Percentiles rank a stretch among this genome's conserved stretches.
These are phyloP conservation scores for Udeniomyces megalosporus DNA, from an alignment of 768 basidiomycete species.

Conservation along the genomic window DNA sequence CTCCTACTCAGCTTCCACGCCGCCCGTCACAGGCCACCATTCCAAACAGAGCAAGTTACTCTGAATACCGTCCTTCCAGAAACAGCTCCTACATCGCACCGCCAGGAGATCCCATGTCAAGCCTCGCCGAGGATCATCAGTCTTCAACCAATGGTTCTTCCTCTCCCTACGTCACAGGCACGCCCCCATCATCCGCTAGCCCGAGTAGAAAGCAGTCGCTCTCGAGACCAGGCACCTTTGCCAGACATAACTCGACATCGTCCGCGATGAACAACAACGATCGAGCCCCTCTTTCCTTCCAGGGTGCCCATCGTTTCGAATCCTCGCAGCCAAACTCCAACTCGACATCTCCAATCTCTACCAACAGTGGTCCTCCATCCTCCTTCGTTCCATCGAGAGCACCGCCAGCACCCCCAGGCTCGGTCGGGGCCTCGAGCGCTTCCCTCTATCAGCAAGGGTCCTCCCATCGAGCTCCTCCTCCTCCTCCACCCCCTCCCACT, in stretches of 20 bases:
- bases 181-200: background rate
- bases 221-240: too few species aligned
- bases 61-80: background rate
- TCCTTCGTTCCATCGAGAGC: constrained; percentile 1
- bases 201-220: background rate
- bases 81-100: background rate
- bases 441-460: background rate
- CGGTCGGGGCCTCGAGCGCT: background rate
- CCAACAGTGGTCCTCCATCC: background rate
- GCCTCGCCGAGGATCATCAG: background rate
- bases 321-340: background rate
- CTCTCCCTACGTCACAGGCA: background rate
- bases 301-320: background rate
- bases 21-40: background rate
- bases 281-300: too few species aligned
- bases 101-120: background rate
- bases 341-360: background rate
- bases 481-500: background rate
- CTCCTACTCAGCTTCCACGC: background rate
- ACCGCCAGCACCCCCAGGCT: background rate
- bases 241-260: background rate
- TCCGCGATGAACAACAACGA: background rate
- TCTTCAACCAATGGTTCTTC: background rate
- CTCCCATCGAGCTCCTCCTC: background rate
- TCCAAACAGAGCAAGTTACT: background rate